Percentiles rank a stretch among this genome's conserved stretches.
phyloP scores from a whole-genome alignment of 1,284 basidiomycete genomes.

The Fomitopsis schrenkii region DNA sequence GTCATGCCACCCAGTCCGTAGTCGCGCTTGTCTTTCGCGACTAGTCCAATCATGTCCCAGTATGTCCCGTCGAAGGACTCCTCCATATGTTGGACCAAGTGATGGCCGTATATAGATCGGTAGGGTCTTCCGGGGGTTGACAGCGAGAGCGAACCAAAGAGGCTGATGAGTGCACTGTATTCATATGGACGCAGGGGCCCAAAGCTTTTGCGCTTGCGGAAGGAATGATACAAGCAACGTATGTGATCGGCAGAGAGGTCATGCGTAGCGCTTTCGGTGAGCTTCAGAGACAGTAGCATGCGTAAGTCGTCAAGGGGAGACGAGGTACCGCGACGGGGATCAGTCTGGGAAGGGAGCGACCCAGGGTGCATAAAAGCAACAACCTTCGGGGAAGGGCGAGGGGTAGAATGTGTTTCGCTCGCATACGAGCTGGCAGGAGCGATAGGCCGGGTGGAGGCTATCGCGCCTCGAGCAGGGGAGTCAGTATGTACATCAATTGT shows the following conservation, averaged over 20 bases:
- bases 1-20: slow-evolving; percentile 18
- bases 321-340: slow-evolving; percentile 1
- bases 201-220: slow-evolving; percentile 8
- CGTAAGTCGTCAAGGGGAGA: slow-evolving; percentile 23
- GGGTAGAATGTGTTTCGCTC: not conserved
- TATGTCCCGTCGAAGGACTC: slow-evolving; percentile 19
- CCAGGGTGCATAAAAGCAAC: not conserved
- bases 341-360: not conserved
- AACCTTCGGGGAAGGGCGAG: not conserved
- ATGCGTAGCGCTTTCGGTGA: not conserved
- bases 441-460: too few relatives aligned
- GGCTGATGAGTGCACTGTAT: slow-evolving; percentile 33
- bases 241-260: slow-evolving; percentile 11
- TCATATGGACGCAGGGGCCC: slow-evolving; percentile 25
- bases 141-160: slow-evolving; percentile 42
- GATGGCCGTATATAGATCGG: slow-evolving; percentile 19
- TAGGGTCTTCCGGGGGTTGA: slow-evolving; percentile 13
- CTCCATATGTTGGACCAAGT: slow-evolving; percentile 20
- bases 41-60: slow-evolving; percentile 30
- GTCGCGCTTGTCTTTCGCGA: slow-evolving; percentile 27
- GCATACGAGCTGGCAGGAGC: not conserved
- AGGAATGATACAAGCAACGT: slow-evolving; percentile 31
- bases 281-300: slow-evolving; percentile 20
- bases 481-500: not conserved
- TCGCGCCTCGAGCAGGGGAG: not conserved